Conservation (phyloP, 1,284 basidiomycete species). For the Melampsora americana region DNA sequence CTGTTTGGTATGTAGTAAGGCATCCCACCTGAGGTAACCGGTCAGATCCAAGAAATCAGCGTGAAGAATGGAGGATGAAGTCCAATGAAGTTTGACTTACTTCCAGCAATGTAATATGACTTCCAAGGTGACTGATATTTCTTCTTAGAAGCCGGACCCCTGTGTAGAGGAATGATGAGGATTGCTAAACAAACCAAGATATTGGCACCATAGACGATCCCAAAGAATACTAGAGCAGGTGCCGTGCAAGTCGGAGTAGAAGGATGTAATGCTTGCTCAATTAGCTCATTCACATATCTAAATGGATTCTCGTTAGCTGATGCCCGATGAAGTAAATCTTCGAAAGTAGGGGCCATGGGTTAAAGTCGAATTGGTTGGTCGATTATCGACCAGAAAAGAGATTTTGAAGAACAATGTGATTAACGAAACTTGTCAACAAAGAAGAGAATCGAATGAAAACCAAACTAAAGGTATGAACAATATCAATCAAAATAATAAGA, state of each 20-base stretch:
- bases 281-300: not conserved
- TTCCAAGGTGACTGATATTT: slow-evolving; percentile 1
- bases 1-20: slow-evolving; percentile 5
- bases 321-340: not conserved
- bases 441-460: too few relatives aligned
- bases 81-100: not conserved
- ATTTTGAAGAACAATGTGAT: too few relatives aligned
- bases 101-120: not conserved
- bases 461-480: too few relatives aligned
- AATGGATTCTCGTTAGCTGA: not conserved
- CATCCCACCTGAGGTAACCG: not conserved
- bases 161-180: slow-evolving; percentile 11
- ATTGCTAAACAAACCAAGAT: slow-evolving; percentile 8
- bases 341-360: not conserved
- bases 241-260: not conserved
- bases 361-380: too few relatives aligned
- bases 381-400: too few relatives aligned
- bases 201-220: slow-evolving; percentile 2
- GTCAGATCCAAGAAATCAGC: too few relatives aligned
- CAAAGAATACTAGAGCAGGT: not conserved
- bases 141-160: not conserved
- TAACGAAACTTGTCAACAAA: too few relatives aligned
- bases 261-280: not conserved
- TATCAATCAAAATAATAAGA: too few relatives aligned
- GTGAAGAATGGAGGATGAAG: too few relatives aligned